phyloP scores from a whole-genome alignment of 345 rosid species.

The Pelargonium nanum region DNA sequence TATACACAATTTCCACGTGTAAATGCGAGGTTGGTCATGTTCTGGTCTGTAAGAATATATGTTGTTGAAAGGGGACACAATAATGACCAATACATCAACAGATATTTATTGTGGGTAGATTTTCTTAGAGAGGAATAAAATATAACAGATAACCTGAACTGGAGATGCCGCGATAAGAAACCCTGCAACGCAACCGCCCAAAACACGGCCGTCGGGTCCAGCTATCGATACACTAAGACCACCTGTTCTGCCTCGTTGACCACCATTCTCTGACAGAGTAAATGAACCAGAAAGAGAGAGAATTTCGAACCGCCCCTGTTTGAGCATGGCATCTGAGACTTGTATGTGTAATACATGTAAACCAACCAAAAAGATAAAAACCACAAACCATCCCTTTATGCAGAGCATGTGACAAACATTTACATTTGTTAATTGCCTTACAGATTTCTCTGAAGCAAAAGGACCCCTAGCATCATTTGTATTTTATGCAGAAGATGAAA shows the following conservation, averaged over 20 bases:
- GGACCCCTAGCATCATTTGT: too few species aligned
- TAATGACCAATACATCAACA: too few species aligned
- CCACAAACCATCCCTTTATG: too few species aligned
- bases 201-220: slow-evolving; percentile 38
- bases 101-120: background rate
- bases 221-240: slow-evolving; percentile 31
- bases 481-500: too few species aligned
- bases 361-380: background rate
- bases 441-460: too few species aligned
- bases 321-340: background rate
- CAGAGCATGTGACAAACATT: too few species aligned
- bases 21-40: too few species aligned
- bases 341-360: background rate
- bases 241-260: slow-evolving; percentile 34
- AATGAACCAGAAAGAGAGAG: slow-evolving; percentile 36
- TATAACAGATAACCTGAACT: slow-evolving; percentile 22
- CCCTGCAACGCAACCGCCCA: slow-evolving; percentile 44
- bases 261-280: slow-evolving; percentile 22
- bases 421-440: too few species aligned
- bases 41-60: too few species aligned
- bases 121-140: background rate
- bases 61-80: too few species aligned
- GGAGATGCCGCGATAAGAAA: slow-evolving; percentile 34
- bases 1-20: too few species aligned
- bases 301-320: slow-evolving; percentile 42